A percentile compares a stretch with the other conserved stretches of the same genome.
Conservation (phyloP, 176 grass and related monocot genomes). For the Puya raimondii region DNA sequence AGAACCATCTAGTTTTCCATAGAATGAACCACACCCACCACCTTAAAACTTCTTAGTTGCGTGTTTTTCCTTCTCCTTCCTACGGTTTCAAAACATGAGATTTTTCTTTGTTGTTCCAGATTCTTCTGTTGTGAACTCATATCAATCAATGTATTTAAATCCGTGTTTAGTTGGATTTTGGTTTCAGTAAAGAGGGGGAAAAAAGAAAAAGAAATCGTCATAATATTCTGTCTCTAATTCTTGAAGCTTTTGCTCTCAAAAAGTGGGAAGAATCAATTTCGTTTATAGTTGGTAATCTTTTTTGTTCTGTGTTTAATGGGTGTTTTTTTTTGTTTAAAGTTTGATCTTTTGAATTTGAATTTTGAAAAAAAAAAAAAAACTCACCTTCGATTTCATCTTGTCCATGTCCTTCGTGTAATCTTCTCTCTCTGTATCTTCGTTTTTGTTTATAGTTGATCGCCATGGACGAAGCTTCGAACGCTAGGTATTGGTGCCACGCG, state of each 20-base stretch:
- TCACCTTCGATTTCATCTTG: too few relatives aligned
- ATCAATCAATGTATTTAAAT: too few relatives aligned
- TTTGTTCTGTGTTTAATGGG: neutral
- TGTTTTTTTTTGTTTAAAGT: neutral
- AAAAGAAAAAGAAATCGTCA: neutral
- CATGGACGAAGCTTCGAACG: neutral
- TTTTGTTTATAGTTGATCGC: too few relatives aligned
- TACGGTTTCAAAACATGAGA: neutral
- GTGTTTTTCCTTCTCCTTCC: neutral
- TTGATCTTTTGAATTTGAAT: too few relatives aligned
- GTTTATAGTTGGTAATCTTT: conserved; percentile 2
- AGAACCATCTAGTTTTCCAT: neutral
- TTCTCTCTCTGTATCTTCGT: too few relatives aligned
- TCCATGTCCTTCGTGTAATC: too few relatives aligned
- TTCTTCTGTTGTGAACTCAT: neutral
- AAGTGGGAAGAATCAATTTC: neutral
- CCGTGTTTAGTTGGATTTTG: too few relatives aligned
- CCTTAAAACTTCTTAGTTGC: conserved; percentile 3
- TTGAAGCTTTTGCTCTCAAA: neutral
- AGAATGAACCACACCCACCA: neutral
- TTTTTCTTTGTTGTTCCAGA: conserved; percentile 7
- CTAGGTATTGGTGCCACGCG: conserved; percentile 66
- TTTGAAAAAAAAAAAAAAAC: too few relatives aligned
- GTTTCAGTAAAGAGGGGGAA: neutral
- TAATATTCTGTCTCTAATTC: too few relatives aligned